A percentile compares a stretch with the other conserved stretches of the same genome.
Conservation (phyloP, 2,329 filamentous ascomycete species). For the Xylariomycetidae sp. region DNA sequence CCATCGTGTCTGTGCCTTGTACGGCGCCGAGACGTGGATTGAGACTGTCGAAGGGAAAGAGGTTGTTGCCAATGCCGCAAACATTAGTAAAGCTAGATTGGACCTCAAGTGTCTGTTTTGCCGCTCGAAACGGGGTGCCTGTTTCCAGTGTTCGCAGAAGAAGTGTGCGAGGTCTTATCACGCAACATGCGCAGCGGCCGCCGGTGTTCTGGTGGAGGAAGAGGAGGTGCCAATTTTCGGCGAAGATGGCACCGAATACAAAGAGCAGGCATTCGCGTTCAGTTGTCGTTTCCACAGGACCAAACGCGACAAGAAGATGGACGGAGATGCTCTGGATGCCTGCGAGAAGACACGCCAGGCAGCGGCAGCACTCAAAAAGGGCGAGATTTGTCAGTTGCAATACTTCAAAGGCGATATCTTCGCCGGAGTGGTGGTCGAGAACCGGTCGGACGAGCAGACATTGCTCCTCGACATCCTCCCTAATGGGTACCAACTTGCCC, state of each 20-base stretch:
- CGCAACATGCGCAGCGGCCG: conserved; percentile 86
- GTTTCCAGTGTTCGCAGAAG: conserved; percentile 92
- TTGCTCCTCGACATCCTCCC: conserved; percentile 79
- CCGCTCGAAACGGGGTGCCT: conserved; percentile 88
- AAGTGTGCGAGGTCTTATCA: conserved; percentile 94
- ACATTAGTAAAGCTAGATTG: conserved; percentile 78
- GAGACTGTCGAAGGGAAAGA: conserved; percentile 65
- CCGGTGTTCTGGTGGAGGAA: conserved; percentile 86
- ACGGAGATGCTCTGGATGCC: conserved; percentile 63
- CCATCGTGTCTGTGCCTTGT: conserved; percentile 82
- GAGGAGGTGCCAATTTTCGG: conserved; percentile 80
- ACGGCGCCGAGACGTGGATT: conserved; percentile 88
- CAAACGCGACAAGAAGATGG: conserved; percentile 73
- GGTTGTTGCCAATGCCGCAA: conserved; percentile 69
- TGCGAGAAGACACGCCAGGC: conserved; percentile 62
- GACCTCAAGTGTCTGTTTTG: conserved; percentile 95
- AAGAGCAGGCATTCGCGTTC: conserved; percentile 85
- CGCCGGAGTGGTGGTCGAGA: conserved; percentile 82
- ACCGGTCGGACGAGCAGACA: conserved; percentile 66
- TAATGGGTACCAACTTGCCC: conserved; percentile 53
- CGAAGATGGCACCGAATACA: conserved; percentile 88
- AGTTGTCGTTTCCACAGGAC: conserved; percentile 90
- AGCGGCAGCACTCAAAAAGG: conserved; percentile 60
- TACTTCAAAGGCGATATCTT: conserved; percentile 81
- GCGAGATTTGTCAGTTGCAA: conserved; percentile 83